Conservation (phyloP, 495 filamentous ascomycete species). For the Sordaria brevicollis region DNA sequence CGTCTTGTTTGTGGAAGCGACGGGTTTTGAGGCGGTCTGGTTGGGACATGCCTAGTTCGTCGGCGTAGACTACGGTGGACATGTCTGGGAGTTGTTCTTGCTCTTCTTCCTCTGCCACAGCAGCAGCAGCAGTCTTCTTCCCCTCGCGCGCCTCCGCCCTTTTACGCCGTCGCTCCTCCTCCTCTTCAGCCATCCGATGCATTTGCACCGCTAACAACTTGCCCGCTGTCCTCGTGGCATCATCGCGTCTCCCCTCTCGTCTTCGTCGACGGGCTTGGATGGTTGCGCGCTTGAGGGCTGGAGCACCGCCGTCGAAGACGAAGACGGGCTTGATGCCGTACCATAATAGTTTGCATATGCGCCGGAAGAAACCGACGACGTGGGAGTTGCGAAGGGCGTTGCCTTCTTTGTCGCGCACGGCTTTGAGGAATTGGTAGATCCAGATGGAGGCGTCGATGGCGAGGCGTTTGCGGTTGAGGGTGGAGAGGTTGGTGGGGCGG, state of each 20-base stretch:
- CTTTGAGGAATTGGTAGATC: constrained; percentile 99
- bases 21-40: constrained; percentile 65
- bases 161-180: constrained; percentile 52
- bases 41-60: constrained; percentile 72
- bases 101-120: constrained; percentile 36
- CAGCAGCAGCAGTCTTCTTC: not conserved
- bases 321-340: constrained; percentile 96
- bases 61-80: constrained; percentile 69
- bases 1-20: constrained; percentile 80
- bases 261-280: constrained; percentile 67
- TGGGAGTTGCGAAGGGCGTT: constrained; percentile 93
- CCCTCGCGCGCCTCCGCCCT: constrained; percentile 17
- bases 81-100: constrained; percentile 55
- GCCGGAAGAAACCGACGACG: constrained; percentile 92
- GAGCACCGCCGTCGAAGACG: constrained; percentile 95
- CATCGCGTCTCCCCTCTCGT: constrained; percentile 81
- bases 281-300: constrained; percentile 82
- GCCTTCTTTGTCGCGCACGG: constrained; percentile 95
- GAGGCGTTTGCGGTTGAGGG: constrained; percentile 86
- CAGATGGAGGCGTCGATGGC: constrained; percentile 97
- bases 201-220: constrained; percentile 88
- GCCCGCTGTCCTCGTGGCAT: constrained; percentile 83
- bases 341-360: constrained; percentile 94
- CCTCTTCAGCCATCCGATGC: constrained; percentile 78
- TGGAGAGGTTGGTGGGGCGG: constrained; percentile 83